Base-by-base conservation (phyloP, 1,284 basidiomycete genomes). In the Puccinia coronata region DNA sequence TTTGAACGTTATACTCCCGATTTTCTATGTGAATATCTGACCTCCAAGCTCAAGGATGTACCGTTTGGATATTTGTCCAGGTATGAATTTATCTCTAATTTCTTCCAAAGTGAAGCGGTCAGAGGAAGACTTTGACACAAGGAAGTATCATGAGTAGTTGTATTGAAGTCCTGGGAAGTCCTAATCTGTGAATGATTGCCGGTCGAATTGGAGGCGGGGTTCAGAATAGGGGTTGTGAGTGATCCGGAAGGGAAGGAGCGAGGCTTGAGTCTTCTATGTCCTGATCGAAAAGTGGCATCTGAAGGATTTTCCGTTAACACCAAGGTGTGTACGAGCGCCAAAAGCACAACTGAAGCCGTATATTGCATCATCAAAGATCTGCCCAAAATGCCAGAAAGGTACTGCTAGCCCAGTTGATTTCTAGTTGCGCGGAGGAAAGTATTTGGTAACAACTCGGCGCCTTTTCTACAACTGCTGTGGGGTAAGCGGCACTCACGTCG, bases 21-120 rank as follows among this genome's bases (percentile, higher is more conserved):
- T 47, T 23, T 3, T 47, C 28, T 31, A 41, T 57, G 41, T 59
- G 12, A 31, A 63, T 39, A 31, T 63, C 71, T 67, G 12, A 81
- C 79, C 59, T 81, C 79, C 2, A 81, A 47, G 47, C 31, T 74
- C 51, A 71, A 81, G 25, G 51, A 23, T 43, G 55, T 73, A 5
- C 78, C 78, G 18, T 65, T 59, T 5, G 69, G 78, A 65, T 80
- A 80, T n/a, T 59, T 36, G 39, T 80, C 57, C 34, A 80, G 23
- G 47, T 80, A 80, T 18, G 41, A 59, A 43, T 80, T 80, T 70
- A 80, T 80, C n/a, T 43, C 70, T 47, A 80, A 51, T 47, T 63
- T 59, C 63, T 51, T 59, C 78, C 78, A 80, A 20, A 80, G 69
- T 47, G 34, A 43, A 12, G 78, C 53, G 25, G 14, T 72, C 31